Evolutionary conservation across 768 basidiomycete species (phyloP).

Genomic region (Suillus subaureus): DNA sequence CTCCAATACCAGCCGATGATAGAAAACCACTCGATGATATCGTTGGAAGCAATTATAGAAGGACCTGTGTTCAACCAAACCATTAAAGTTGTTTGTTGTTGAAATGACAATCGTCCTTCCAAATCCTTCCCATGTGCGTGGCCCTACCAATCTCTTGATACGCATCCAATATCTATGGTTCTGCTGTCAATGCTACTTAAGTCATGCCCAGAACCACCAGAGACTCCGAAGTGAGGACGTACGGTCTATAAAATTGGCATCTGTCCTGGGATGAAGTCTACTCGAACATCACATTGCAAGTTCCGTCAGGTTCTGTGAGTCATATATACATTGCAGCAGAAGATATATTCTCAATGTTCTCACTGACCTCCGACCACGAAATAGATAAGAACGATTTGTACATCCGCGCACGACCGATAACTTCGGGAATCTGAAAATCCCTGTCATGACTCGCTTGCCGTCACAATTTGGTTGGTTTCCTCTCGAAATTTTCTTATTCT

Average conservation of each 20-base stretch:
- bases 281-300: no score
- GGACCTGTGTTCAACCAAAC: background rate
- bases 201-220: no score
- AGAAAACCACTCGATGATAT: background rate
- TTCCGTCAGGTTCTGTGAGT: no score
- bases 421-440: background rate
- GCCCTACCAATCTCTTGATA: background rate
- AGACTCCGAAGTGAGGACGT: no score
- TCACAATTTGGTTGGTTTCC: background rate
- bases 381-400: background rate
- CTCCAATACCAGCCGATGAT: background rate
- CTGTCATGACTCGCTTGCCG: background rate
- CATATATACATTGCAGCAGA: background rate
- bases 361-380: background rate
- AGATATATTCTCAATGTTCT: background rate
- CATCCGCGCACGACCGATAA: background rate
- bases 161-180: no score
- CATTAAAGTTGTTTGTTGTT: background rate
- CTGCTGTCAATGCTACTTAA: no score
- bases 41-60: background rate
- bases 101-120: background rate
- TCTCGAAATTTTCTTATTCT: background rate
- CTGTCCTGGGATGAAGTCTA: no score
- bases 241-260: no score
- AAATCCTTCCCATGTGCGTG: background rate